phyloP scores from a whole-genome alignment of 305 asterid genomes.

The Fraxinus latifolia region DNA sequence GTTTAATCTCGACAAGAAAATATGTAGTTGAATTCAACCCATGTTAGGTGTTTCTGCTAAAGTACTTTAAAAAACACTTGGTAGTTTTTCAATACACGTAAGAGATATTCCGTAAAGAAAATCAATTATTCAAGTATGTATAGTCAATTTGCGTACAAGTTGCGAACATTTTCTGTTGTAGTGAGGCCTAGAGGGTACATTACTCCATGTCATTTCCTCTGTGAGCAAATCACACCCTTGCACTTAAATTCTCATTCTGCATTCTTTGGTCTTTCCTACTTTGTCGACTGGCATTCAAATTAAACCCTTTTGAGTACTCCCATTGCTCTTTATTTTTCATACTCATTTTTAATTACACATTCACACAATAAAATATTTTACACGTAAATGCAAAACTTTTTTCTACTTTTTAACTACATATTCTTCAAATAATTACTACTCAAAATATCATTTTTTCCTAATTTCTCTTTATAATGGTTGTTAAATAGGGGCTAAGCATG shows the following conservation, averaged over 20 bases:
- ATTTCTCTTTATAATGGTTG: background rate
- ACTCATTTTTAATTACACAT: no score
- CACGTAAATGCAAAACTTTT: background rate
- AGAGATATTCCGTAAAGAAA: background rate
- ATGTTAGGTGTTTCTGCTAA: background rate
- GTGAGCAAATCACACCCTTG: constrained; percentile 22
- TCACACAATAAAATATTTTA: no score
- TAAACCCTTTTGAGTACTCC: background rate
- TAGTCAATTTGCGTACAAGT: background rate
- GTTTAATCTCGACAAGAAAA: background rate
- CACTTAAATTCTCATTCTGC: background rate
- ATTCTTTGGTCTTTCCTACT: background rate
- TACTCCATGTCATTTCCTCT: constrained; percentile 2
- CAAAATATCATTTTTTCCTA: no score
- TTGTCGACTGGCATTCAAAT: background rate
- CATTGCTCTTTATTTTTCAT: no score
- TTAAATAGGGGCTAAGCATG: background rate
- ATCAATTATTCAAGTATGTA: background rate
- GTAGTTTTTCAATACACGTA: background rate
- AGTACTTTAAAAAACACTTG: background rate
- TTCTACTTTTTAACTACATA: no score
- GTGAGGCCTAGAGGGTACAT: background rate
- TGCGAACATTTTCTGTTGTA: background rate
- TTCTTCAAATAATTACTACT: background rate
- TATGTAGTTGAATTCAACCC: background rate